Conservation (phyloP, 345 rosid genomes). For the Sonneratia caseolaris region DNA sequence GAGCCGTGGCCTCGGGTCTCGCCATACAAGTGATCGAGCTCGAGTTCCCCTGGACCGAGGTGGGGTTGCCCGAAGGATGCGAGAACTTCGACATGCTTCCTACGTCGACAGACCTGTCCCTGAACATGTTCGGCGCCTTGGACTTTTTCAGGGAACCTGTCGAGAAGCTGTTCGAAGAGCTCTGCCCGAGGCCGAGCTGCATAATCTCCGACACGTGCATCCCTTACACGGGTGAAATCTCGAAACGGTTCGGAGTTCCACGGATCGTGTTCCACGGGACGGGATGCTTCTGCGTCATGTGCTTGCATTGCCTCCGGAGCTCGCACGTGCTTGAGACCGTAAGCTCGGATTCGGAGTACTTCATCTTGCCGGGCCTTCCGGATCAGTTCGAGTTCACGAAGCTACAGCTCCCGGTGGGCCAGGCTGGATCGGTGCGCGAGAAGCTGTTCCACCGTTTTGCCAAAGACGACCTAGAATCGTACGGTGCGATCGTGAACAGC, state of each 20-base stretch:
- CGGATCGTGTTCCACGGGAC: constrained; percentile 48
- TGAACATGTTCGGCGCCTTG: constrained; percentile 19
- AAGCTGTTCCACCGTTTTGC: constrained; percentile 10
- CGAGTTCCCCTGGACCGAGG: neutral
- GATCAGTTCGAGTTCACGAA: constrained; percentile 31
- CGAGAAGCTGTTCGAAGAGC: constrained; percentile 24
- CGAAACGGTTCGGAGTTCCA: constrained; percentile 34
- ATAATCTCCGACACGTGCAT: constrained; percentile 40
- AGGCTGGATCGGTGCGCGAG: constrained; percentile 2
- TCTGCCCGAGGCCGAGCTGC: constrained; percentile 34
- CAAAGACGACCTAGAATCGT: constrained; percentile 19
- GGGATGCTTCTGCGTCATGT: constrained; percentile 36
- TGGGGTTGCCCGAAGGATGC: constrained; percentile 5
- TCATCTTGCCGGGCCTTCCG: constrained; percentile 31
- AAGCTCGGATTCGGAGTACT: constrained; percentile 18
- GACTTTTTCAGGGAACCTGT: constrained; percentile 20
- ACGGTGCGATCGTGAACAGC: constrained; percentile 27
- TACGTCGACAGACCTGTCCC: constrained; percentile 10
- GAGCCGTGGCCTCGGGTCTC: constrained; percentile 1
- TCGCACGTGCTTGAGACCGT: constrained; percentile 11
- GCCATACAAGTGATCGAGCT: constrained; percentile 1
- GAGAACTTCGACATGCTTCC: constrained; percentile 11
- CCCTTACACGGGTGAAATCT: constrained; percentile 26
- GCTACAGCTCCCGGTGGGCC: constrained; percentile 25
- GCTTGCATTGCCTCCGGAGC: constrained; percentile 13